Percentiles rank a stretch among this genome's conserved stretches.
Evolutionary conservation across 148 eudicot species (phyloP).

Genomic region (Dianthus caryophyllus): DNA sequence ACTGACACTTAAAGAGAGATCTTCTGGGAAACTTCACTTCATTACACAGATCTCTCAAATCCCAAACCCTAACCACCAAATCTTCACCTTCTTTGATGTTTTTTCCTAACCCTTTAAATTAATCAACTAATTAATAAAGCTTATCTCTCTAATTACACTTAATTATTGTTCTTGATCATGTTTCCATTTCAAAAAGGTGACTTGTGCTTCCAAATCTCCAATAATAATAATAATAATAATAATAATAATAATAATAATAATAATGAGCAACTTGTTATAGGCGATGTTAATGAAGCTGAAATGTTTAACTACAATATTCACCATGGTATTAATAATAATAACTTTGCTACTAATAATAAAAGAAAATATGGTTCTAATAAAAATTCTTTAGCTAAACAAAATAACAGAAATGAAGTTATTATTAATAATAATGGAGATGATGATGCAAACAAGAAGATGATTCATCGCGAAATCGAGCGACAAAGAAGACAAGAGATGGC

Average conservation of each 20-base stretch:
- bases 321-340: neutral
- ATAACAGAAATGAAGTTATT: neutral
- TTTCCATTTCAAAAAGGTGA: conserved; percentile 26
- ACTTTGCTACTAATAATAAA: neutral
- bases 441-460: conserved; percentile 17
- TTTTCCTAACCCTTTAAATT: neutral
- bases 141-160: too few relatives aligned
- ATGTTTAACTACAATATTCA: neutral
- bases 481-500: conserved; percentile 84
- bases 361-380: conserved; percentile 6
- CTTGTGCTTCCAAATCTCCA: conserved; percentile 25
- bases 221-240: conserved; percentile 6
- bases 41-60: conserved; percentile 21
- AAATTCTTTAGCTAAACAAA: neutral
- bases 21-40: conserved; percentile 21
- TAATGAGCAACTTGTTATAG: conserved; percentile 11
- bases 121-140: neutral
- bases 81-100: conserved; percentile 22
- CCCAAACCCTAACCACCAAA: conserved; percentile 32
- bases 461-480: conserved; percentile 64
- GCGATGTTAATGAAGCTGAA: neutral
- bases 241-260: conserved; percentile 15
- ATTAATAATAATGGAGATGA: neutral
- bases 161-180: neutral
- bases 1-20: conserved; percentile 13